Evolutionary conservation across 345 rosid species (phyloP).

Genomic region (Psidium guajava): DNA sequence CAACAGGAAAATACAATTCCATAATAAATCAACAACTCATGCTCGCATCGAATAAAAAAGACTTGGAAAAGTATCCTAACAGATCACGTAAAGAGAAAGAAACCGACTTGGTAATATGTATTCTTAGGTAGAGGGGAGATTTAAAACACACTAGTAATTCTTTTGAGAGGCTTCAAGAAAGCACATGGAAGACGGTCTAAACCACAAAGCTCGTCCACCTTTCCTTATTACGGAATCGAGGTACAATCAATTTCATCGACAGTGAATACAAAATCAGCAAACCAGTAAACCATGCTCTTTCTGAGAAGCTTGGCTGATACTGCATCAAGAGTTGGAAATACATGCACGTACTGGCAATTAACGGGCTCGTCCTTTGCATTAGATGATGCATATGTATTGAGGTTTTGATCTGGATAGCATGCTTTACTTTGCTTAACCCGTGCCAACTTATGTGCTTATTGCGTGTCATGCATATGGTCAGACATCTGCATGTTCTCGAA

Average conservation of each 20-base stretch:
- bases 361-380: background rate
- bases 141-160: background rate
- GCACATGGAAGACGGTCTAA: background rate
- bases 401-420: background rate
- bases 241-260: background rate
- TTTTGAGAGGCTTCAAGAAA: background rate
- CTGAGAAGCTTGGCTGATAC: background rate
- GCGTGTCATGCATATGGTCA: background rate
- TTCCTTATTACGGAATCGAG: background rate
- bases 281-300: background rate
- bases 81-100: background rate
- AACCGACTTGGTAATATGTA: background rate
- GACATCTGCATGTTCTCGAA: background rate
- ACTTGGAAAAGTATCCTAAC: background rate
- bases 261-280: background rate
- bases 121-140: background rate
- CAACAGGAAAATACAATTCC: background rate
- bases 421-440: background rate
- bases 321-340: background rate
- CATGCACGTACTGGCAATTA: background rate
- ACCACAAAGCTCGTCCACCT: background rate
- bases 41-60: background rate
- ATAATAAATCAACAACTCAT: background rate
- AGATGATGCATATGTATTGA: too few relatives aligned
- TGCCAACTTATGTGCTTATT: background rate